Evolutionary conservation across 768 basidiomycete species (phyloP), one percentile per base, ranked within the genome.

Genomic region (Antrodiella citrinella): DNA sequence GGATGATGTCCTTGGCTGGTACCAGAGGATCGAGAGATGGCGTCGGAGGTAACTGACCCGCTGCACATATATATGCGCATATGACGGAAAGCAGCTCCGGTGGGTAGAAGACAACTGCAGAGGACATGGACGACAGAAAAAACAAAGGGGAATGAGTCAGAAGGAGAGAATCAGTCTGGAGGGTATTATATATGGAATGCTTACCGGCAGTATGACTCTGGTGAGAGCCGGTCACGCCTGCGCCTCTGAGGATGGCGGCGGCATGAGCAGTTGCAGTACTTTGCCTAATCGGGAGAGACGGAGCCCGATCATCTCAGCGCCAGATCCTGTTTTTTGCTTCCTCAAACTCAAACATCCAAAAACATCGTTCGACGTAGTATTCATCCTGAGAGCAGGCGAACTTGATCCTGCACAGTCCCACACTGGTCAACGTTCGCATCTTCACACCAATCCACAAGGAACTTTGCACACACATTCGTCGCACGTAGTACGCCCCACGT

Each of bases 1-100:
- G 89, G 1, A 61, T 50, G 7, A 53, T 59, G 42, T 75, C 64
- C 47, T 76, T 65, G 12, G 67, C 65, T 48, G 66, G 59, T 25
- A 82, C 66, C 47, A 84, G 72, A 23, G 90, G 87, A 62, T 91
- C 88, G 55, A 92, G 75, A 26, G 86, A 84, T 4, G 77, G 70
- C 3, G 59, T 49, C 18, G 69, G 57, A 5, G 82, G 72, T 9
- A 81, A 80, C 3, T 84, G 65, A 52, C 82, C 79, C 23, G 81
- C 69, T 4, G 77, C 74, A 59, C 82, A 89, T 26, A 92, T 70
- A 49, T 85, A 75, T 0, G 82, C 78, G 56, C 86, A 91, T 52
- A 93, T 82, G 24, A 80, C 68, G 51, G 78, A 78, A 49, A 88
- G 75, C 13, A 92, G 66, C 59, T 91, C 89, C 5, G 81, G 72